Base-by-base conservation (phyloP, 768 basidiomycete species). In the Coprinellus aureogranulatus region DNA sequence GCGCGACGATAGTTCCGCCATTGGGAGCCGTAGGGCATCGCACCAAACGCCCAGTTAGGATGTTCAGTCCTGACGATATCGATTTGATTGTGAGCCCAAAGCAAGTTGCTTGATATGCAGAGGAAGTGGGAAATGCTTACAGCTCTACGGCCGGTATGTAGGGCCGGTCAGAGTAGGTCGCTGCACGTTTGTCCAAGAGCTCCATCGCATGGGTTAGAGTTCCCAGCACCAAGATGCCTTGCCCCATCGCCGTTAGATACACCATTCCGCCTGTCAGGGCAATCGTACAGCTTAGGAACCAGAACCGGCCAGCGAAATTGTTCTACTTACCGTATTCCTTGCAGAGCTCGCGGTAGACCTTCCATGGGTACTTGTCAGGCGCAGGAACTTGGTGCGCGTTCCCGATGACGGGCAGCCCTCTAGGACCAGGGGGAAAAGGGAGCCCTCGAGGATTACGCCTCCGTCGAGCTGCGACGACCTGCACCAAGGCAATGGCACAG, bases 301-400 rank as follows among this genome's bases (percentile, higher is more conserved):
- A 20, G 16, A 48, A 50, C 9, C 8, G 20, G 6, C 16, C 8
- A 20, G 3, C 28, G 3, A 18, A 10, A n/a, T n/a, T n/a, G n/a
- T n/a, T n/a, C n/a, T n/a, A 27, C 55, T 18, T 56, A 66, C 77
- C 74, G 52, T 72, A 77, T 66, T 73, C 64, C 52, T 69, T 62
- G 27, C 67, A 68, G 76, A 77, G 79, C 40, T 71, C 60, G 1
- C 67, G 22, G 52, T 74, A 77, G 11, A 68, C 65, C 60, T 76
- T 53, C 76, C 77, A 79, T 10, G 70, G 68, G 34, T 14, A 14
- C 34, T 34, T 34, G 20, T 68, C 69, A 20, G 59, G 45, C 10
- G 67, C 65, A 11, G 79, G 79, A 69, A 79, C 71, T 40, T 78
- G 75, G 1, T 75, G 63, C n/a, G 77, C 59, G 60, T 81, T 81